Evolutionary conservation across 495 filamentous ascomycete genomes (phyloP), one percentile per base, ranked within the genome.

Genomic region (Neurospora sp.): DNA sequence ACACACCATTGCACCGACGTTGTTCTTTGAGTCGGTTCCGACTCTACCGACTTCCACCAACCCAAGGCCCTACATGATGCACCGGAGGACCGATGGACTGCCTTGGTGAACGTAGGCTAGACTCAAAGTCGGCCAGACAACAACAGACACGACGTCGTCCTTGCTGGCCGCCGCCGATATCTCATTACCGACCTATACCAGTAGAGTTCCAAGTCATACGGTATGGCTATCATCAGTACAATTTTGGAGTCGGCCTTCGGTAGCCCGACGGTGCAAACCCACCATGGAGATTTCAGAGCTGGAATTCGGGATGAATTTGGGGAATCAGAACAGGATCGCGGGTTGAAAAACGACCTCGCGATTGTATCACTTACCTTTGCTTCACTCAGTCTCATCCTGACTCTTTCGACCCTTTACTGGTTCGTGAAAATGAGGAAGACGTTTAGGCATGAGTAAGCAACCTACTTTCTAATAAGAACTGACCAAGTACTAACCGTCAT

Each of bases 401-500:
- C 84, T 0, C 72, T 89, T 7, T 76, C 83, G 53, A 81, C 88
- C 22, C 82, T 90, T 69, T 93, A 91, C 79, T 93, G 90, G 90
- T 92, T 94, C 80, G 81, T 87, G 53, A 86, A 87, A 75, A 94
- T 94, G 91, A 85, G 87, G 75, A 86, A 89, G 76, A 88, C 83
- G 65, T 94, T 93, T 79, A 87, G 92, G 69, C 92, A 93, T 78
- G 89, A 90, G 91, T 90, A 87, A 82, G 86, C 79, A 22, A 8
- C 35, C 40, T 68, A 48, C 53, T 38, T 14, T 10, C n/a, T 16
- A 35, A 12, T 10, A 17, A 35, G 53, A 65, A 31, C 27, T 65
- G 27, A 65, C 17, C 27, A 35, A n/a, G 14, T 14, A 31, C 20
- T 42, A 38, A 7, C 40, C 3, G 9, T 40, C 61, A 38, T 48